Conservation (phyloP, 2,329 filamentous ascomycete species). For the Diaporthe batatas region DNA sequence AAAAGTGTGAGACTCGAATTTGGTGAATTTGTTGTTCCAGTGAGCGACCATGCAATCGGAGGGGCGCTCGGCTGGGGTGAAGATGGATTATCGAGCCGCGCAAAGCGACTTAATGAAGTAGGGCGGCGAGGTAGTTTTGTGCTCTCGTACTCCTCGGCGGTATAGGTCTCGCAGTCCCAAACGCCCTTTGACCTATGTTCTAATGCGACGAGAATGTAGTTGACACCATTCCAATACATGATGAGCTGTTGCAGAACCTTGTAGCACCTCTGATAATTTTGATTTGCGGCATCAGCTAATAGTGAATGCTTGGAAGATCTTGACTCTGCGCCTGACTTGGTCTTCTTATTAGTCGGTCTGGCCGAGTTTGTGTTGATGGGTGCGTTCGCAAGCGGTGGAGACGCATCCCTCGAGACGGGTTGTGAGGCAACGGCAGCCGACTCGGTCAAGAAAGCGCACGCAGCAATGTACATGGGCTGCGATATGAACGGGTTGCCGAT, state of each 20-base stretch:
- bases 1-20: conserved; percentile 86
- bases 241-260: conserved; percentile 86
- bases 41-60: conserved; percentile 86
- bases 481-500: conserved; percentile 91
- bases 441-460: conserved; percentile 89
- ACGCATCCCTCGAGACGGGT: conserved; percentile 71
- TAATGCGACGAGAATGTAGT: conserved; percentile 87
- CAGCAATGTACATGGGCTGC: conserved; percentile 92
- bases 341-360: conserved; percentile 7
- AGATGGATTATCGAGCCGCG: conserved; percentile 59
- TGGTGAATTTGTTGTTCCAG: conserved; percentile 87
- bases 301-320: conserved; percentile 76
- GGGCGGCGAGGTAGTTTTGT: conserved; percentile 65
- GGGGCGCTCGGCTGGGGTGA: conserved; percentile 61
- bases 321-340: conserved; percentile 48
- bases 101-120: conserved; percentile 60
- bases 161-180: conserved; percentile 79
- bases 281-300: conserved; percentile 83
- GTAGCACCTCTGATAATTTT: conserved; percentile 90
- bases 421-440: conserved; percentile 79
- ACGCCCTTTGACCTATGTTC: conserved; percentile 91
- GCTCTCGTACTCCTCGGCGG: conserved; percentile 82
- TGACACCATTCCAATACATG: conserved; percentile 86
- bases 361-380: not conserved
- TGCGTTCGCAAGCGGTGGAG: conserved; percentile 55